A percentile compares a stretch with the other conserved stretches of the same genome.
phyloP scores from a whole-genome alignment of 352 stramenopile species.

The Pythium apleroticum region DNA sequence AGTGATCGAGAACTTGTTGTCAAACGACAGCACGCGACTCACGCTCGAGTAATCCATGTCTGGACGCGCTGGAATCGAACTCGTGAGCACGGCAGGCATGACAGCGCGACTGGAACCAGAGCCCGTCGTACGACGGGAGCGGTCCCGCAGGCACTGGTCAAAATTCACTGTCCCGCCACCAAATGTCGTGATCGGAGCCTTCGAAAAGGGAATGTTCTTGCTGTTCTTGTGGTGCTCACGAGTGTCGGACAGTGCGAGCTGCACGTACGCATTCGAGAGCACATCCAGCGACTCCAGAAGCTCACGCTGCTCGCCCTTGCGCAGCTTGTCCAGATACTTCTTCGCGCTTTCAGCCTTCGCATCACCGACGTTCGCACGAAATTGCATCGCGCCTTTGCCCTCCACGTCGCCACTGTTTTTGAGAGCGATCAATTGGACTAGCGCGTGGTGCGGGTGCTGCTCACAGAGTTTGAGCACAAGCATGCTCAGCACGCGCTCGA shows the following conservation, averaged over 20 bases:
- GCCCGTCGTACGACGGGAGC: conserved; percentile 34
- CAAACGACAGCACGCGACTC: conserved; percentile 88
- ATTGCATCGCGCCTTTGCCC: conserved; percentile 71
- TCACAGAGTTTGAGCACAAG: conserved; percentile 92
- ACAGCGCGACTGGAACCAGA: conserved; percentile 35
- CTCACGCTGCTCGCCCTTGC: conserved; percentile 48
- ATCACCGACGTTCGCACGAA: conserved; percentile 80
- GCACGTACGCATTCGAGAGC: conserved; percentile 72
- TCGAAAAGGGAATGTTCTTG: conserved; percentile 74
- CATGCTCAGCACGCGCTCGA: conserved; percentile 84
- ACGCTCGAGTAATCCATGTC: conserved; percentile 86
- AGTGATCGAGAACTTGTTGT: conserved; percentile 91
- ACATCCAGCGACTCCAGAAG: conserved; percentile 77
- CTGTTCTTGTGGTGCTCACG: conserved; percentile 63
- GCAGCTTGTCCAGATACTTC: conserved; percentile 59
- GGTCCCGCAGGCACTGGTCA: conserved; percentile 70
- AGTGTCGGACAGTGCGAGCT: conserved; percentile 82
- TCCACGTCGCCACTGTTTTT: conserved; percentile 92
- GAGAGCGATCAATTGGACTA: conserved; percentile 95
- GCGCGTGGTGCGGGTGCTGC: conserved; percentile 96
- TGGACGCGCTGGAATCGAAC: conserved; percentile 50
- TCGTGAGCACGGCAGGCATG: conserved; percentile 82
- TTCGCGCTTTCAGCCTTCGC: conserved; percentile 67
- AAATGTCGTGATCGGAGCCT: conserved; percentile 48
- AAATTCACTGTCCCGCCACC: conserved; percentile 41